Base-by-base conservation (phyloP, 2,329 filamentous ascomycete genomes). In the Hypoxylon sp. region DNA sequence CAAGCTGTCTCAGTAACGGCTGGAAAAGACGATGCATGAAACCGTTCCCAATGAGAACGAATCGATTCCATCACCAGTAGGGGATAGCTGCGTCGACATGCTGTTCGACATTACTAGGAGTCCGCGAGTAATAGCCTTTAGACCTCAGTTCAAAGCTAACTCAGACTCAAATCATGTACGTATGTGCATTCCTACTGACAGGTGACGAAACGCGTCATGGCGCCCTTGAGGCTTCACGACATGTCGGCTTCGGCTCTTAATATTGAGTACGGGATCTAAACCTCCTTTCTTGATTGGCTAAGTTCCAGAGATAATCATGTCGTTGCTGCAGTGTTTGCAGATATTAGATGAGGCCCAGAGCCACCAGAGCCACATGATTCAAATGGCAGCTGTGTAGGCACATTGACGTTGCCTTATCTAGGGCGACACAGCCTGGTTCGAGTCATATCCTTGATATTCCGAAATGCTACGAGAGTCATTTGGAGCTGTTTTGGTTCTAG, bases 271-370 rank as follows among this genome's bases (percentile, higher is more conserved):
- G 19, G 39, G 53, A 9, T 22, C 19, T 11, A 10, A 44, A 44
- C 39, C 14, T 22, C 39, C 14, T 33, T 17, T 11, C 33, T 47
- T 46, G 24, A 57, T 57, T 57, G 53, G 53, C 53, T 57, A 11
- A 8, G 17, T 17, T 10, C 17, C 5, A 22, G 17, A 44, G 39
- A 11, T 10, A 22, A 22, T 22, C 9, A 5, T 22, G 17, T 22
- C 17, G 6, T 22, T 44, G 39, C 17, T 44, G 39, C 39, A 22
- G 39, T 22, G 6, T 44, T 42, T 5, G 17, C 39, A 22, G 19
- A 44, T 44, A 44, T 44, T 22, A 19, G 39, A 44, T 44, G 17
- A 3, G 19, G 17, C 39, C 17, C 10, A 22, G 9, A 42, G 39
- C 39, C 39, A 42, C 17, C 10, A 22, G 9, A 42, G 39, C 39